Evolutionary conservation across 2,329 filamentous ascomycete genomes (phyloP), one percentile per base, ranked within the genome.

Genomic region (Ascochyta koolunga): DNA sequence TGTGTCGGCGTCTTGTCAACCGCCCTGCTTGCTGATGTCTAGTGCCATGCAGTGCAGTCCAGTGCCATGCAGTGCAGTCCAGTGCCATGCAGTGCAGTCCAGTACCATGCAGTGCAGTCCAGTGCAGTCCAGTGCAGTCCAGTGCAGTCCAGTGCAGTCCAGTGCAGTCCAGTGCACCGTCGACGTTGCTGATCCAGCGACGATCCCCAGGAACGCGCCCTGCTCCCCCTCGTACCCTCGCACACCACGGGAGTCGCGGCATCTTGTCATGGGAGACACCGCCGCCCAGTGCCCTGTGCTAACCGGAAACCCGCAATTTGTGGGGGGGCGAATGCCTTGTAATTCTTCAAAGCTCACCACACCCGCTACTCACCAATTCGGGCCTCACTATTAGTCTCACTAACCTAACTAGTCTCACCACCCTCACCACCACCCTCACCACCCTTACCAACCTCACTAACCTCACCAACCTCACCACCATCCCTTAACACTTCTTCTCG

Each of bases 201-300:
- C 35, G 15, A 53, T 57, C 42, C 49, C 41, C 54, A 54, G 56
- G 50, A 56, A 58, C 58, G 43, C 29, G 42, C 31, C 45, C 36
- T 40, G 16, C 41, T 43, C n/a, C 22, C 18, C 45, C 36, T 40
- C 21, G 37, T 43, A 11, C 22, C 18, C 35, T 39, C 22, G 31
- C 45, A n/a, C 39, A 19, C n/a, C 35, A 50, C 51, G 51, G 51
- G 45, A 45, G 45, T 44, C 40, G n/a, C 51, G 51, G 51, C 51
- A 54, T 46, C 21, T 33, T 32, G 40, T 43, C 40, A 33, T 43
- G n/a, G 19, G 13, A n/a, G 27, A 13, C 8, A 43, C 40, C 18
- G 40, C 22, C 45, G 45, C 43, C 46, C 36, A 33, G 45, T 36
- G 41, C 49, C 49, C 29, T 36, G 49, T 52, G 42, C 37, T 25